Percentiles rank a stretch among this genome's conserved stretches.
Conservation (phyloP, 2,329 filamentous ascomycete species). For the Ambrosiella xylebori region DNA sequence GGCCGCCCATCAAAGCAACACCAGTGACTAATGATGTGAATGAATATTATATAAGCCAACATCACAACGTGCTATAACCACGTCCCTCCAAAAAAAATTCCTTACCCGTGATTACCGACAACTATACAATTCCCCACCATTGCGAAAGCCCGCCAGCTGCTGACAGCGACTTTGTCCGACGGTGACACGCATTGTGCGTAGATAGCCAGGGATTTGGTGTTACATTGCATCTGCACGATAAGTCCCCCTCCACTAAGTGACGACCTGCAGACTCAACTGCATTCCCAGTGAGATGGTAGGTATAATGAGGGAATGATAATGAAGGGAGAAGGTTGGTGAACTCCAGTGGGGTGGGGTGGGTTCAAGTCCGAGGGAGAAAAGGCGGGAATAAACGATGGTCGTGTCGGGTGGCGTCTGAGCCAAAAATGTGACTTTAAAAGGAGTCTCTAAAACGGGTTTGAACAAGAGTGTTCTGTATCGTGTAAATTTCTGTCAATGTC, state of each 20-base stretch:
- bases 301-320: neutral
- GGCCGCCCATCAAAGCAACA: too few species aligned
- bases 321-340: neutral
- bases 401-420: too few species aligned
- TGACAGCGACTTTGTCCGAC: neutral
- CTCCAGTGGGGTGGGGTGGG: neutral
- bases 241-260: neutral
- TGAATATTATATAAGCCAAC: neutral
- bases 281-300: neutral
- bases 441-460: too few species aligned
- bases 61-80: neutral
- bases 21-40: too few species aligned
- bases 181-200: neutral
- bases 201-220: neutral
- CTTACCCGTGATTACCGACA: neutral
- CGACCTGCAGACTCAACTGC: neutral
- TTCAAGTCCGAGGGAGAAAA: too few species aligned
- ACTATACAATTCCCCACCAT: neutral
- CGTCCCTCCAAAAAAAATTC: neutral
- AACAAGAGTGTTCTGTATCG: too few species aligned
- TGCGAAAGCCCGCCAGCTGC: neutral
- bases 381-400: too few species aligned
- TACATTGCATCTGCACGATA: neutral
- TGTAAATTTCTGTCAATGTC: too few species aligned
- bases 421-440: too few species aligned